A percentile compares a stretch with the other conserved stretches of the same genome.
Conservation (phyloP, 345 rosid species). For the Citrus mangshanensis region DNA sequence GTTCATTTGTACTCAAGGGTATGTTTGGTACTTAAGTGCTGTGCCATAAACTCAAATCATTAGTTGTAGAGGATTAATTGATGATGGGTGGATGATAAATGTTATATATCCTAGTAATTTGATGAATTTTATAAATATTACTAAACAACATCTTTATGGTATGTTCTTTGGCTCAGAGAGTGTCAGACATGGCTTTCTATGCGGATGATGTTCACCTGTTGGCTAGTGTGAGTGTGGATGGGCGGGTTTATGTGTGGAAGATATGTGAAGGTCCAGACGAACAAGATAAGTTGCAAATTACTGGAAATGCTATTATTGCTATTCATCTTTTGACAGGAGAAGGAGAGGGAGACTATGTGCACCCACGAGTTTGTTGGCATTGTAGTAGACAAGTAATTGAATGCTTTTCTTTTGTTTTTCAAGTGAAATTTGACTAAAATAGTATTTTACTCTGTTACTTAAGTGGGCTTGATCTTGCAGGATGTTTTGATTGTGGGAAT, state of each 20-base stretch:
- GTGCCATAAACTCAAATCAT: no score
- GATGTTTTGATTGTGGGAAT: slow-evolving; percentile 78
- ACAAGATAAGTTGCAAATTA: slow-evolving; percentile 65
- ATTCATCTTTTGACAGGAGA: slow-evolving; percentile 43
- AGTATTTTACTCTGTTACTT: background rate
- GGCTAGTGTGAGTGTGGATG: slow-evolving; percentile 85
- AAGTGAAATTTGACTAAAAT: background rate
- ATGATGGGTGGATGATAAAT: background rate
- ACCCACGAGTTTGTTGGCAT: slow-evolving; percentile 95
- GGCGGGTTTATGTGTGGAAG: slow-evolving; percentile 71
- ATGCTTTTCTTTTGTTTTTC: background rate
- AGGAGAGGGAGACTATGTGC: slow-evolving; percentile 50
- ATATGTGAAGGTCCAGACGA: slow-evolving; percentile 77
- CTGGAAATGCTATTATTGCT: slow-evolving; percentile 57
- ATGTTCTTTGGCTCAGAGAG: slow-evolving; percentile 46
- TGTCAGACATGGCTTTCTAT: slow-evolving; percentile 91
- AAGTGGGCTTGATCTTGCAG: slow-evolving; percentile 35
- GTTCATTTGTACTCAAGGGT: background rate
- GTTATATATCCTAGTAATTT: background rate
- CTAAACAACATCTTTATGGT: background rate
- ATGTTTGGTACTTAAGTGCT: no score
- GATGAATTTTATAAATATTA: background rate
- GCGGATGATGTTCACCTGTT: slow-evolving; percentile 90
- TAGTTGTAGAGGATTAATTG: no score
- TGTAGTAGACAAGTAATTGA: slow-evolving; percentile 74